These are phyloP conservation scores for Takakia lepidozioides DNA, from an alignment of 225 moss, liverwort and hornwort genomes.

Conservation along the genomic window DNA sequence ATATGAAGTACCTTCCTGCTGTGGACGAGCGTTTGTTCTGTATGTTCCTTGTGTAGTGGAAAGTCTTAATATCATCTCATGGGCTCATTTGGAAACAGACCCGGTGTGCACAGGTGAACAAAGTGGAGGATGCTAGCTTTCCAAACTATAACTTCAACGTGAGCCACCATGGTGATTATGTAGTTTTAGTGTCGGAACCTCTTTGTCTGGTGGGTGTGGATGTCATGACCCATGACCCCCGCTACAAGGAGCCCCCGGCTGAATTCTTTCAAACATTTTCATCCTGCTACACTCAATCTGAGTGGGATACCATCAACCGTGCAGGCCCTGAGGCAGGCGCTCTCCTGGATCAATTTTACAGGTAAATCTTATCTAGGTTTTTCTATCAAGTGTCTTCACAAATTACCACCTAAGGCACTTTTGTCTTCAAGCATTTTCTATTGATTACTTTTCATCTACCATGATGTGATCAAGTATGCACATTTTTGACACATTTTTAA, in stretches of 20 bases:
- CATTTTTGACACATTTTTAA: background rate
- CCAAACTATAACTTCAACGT: conserved; percentile 63
- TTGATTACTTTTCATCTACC: too few relatives aligned
- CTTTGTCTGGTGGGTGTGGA: conserved; percentile 58
- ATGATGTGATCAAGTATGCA: too few relatives aligned
- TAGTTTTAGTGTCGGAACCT: conserved; percentile 58
- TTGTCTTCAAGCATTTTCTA: too few relatives aligned
- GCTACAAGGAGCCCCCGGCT: conserved; percentile 15
- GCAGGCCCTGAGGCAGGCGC: conserved; percentile 28
- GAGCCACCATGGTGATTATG: conserved; percentile 55
- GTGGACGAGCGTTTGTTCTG: too few relatives aligned
- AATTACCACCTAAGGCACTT: too few relatives aligned
- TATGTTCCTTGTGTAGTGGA: too few relatives aligned
- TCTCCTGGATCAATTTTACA: conserved; percentile 57
- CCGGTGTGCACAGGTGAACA: conserved; percentile 22
- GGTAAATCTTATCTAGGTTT: too few relatives aligned
- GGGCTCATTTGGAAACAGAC: background rate
- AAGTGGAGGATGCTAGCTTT: conserved; percentile 9
- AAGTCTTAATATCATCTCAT: too few relatives aligned
- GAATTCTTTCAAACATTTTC: conserved; percentile 31
- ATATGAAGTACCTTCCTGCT: too few relatives aligned
- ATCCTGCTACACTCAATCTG: conserved; percentile 32
- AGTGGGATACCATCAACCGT: conserved; percentile 47
- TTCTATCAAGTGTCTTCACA: too few relatives aligned
- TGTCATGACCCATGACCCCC: conserved; percentile 22